Percentiles rank a stretch among this genome's conserved stretches.
These are phyloP conservation scores for Aspergillus jensenii DNA, from an alignment of 2,329 filamentous ascomycete species.

Conservation along the genomic window DNA sequence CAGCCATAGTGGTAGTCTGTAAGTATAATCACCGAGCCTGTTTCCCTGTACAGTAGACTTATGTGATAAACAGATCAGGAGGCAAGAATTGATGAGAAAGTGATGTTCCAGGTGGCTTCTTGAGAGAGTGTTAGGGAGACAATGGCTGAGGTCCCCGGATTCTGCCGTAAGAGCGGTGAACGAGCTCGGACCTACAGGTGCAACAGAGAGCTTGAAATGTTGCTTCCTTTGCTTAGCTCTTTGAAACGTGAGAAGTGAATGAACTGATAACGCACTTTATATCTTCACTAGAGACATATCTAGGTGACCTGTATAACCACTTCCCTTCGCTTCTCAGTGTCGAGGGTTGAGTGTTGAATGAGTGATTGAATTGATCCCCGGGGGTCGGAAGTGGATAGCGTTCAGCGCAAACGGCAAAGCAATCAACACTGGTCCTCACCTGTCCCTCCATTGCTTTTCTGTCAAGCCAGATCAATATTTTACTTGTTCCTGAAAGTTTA, in stretches of 20 bases:
- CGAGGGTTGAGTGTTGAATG: neutral
- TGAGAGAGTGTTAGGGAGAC: constrained; percentile 7
- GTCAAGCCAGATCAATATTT: neutral
- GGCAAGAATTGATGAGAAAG: constrained; percentile 12
- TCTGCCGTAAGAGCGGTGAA: constrained; percentile 23
- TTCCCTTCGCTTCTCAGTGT: neutral
- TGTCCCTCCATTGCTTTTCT: neutral
- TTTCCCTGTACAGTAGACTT: neutral
- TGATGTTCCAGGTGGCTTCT: constrained; percentile 23
- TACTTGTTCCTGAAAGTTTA: neutral
- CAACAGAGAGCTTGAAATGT: constrained; percentile 10
- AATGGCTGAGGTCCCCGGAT: constrained; percentile 13
- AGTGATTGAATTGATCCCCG: neutral
- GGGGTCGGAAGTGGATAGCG: neutral
- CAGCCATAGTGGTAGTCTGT: constrained; percentile 58
- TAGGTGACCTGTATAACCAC: neutral
- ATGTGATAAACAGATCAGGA: constrained; percentile 11
- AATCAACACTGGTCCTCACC: neutral
- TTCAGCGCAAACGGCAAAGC: constrained; percentile 2
- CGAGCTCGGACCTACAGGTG: constrained; percentile 13
- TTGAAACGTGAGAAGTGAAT: constrained; percentile 1
- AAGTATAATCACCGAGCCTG: neutral
- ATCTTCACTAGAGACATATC: neutral
- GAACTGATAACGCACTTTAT: neutral
- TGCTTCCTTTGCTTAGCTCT: constrained; percentile 6